Evolutionary conservation across 2,329 filamentous ascomycete genomes (phyloP), one percentile per base, ranked within the genome.

Genomic region (Fusarium bactridioides): DNA sequence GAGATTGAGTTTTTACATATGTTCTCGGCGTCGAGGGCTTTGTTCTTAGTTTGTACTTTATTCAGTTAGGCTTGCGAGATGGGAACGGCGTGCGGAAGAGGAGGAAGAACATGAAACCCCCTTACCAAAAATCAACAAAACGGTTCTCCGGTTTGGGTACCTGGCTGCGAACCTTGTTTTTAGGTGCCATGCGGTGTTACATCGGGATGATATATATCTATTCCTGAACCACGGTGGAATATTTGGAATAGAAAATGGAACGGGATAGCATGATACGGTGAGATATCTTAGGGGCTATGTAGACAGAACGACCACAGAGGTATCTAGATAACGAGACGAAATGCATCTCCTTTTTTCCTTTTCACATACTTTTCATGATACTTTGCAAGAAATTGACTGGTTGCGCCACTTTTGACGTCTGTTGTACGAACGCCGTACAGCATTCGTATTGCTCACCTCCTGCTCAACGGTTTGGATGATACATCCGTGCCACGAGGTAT

Each of bases 161-260:
- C 45, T 77, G 73, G 64, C 71, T 60, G 51, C 48, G 61, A 74
- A 75, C 64, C 61, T 75, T 67, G 51, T 38, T 61, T 63, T 71
- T 33, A 51, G 57, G 64, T 63, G 68, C 43, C 59, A 75, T 76
- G 75, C 53, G 61, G 74, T 77, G 73, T 75, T 70, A 77, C 73
- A 41, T 75, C 72, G 74, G 75, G 56, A 73, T 41, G 61, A 64
- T 63, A 63, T 53, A 45, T 68, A 51, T 56, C n/a, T 63, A 59
- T 51, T 62, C 50, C 47, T 61, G 54, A 43, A 23, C 33, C 51
- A 45, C 19, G 53, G 62, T 31, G 44, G 61, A 40, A 54, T 27
- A 31, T 55, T 43, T 54, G 65, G 64, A 29, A 64, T 72, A 67
- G 61, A 72, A 54, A 61, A 50, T 62, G 60, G 54, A 51, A 67